Conservation (phyloP, 345 rosid genomes). For the Salix koriyanagi region DNA sequence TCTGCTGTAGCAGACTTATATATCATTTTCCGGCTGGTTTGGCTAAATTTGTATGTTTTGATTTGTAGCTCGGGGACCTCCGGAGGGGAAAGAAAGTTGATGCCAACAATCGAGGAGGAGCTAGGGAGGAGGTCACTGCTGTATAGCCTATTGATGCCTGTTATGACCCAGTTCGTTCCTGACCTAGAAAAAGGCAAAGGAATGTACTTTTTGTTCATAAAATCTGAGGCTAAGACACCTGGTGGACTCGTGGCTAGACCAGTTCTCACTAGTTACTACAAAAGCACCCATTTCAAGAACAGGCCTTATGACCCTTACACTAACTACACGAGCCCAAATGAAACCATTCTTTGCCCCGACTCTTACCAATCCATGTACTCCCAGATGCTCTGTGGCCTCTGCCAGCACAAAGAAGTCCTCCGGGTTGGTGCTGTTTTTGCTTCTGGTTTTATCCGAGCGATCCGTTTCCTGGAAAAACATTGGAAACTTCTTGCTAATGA, state of each 20-base stretch:
- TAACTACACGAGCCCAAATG: constrained; percentile 52
- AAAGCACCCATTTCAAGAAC: constrained; percentile 46
- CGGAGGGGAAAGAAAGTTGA: constrained; percentile 65
- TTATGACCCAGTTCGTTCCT: constrained; percentile 45
- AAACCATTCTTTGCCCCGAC: constrained; percentile 52
- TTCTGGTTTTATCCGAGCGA: constrained; percentile 57
- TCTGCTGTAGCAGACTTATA: background rate
- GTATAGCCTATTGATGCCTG: constrained; percentile 53
- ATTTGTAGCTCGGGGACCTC: constrained; percentile 87
- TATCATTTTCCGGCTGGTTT: background rate
- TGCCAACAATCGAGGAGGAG: constrained; percentile 58
- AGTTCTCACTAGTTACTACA: constrained; percentile 57
- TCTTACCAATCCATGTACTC: constrained; percentile 59
- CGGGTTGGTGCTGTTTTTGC: constrained; percentile 61
- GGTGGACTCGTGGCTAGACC: constrained; percentile 58
- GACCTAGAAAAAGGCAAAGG: constrained; percentile 52
- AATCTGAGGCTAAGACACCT: constrained; percentile 55
- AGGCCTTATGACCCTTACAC: constrained; percentile 49
- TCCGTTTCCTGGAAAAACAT: constrained; percentile 46
- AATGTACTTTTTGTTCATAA: constrained; percentile 57
- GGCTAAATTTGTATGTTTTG: constrained; percentile 9
- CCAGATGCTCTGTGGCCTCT: constrained; percentile 56
- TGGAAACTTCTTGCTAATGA: constrained; percentile 41
- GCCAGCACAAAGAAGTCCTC: constrained; percentile 41
- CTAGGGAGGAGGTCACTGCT: constrained; percentile 45